Evolutionary conservation across 257 asterid species (phyloP), one percentile per base, ranked within the genome.

Genomic region (Solanum sejunctum): DNA sequence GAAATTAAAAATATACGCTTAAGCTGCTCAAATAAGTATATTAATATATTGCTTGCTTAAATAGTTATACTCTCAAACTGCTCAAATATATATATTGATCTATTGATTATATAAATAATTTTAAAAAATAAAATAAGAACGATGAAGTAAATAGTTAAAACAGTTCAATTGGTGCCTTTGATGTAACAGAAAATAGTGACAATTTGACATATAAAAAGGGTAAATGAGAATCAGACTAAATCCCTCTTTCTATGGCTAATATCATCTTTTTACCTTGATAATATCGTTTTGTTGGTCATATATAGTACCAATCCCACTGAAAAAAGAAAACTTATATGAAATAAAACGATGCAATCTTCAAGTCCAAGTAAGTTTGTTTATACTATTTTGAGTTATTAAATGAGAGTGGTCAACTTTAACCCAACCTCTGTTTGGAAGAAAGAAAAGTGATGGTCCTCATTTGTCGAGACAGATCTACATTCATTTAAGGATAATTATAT

Each of bases 281-380:
- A 66, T 70, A 26, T 70, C 1, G 52, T 70, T 70, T 39, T 39
- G 52, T 39, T 70, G 78, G 52, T 70, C 52, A 70, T 70, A 16
- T 18, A 70, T 70, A 18, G 52, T 39, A 70, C 78, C 78, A 66
- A 70, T 70, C 20, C 57, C 80, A 72, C 80, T 45, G 12, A 72
- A 72, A 64, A 70, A 66, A 9, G 10, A 36, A 3, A 67, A 67
- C 13, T 72, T 72, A 12, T 9, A 70, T 72, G 57, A 72, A 72
- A 45, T 72, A 72, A 72, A 72, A 45, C 39, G 57, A n/a, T n/a
- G 3, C 78, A 72, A 72, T 45, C 39, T 72, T 72, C 13, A 69
- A 69, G 51, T 41, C 8, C 51, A 5, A 17, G 9, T 43, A 69
- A 69, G 39, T 2, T 69, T 69, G 7, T n/a, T 58, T n/a, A 58